These are phyloP conservation scores for Arctostaphylos glauca DNA, from an alignment of 148 eudicot genomes.

Conservation along the genomic window DNA sequence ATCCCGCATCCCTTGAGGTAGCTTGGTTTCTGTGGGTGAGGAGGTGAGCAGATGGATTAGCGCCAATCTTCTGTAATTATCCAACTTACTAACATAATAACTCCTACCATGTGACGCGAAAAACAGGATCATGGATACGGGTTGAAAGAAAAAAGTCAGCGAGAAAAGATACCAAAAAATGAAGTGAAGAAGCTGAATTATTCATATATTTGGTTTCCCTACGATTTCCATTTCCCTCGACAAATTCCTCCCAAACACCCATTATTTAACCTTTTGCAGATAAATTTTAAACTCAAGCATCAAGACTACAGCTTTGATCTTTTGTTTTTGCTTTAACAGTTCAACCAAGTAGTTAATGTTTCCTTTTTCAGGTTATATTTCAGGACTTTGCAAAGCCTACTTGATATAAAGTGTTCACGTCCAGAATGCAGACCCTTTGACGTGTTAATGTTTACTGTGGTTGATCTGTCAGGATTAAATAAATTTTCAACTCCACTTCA, in stretches of 20 bases:
- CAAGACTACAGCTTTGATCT: neutral
- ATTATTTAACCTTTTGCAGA: neutral
- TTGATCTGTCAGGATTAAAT: neutral
- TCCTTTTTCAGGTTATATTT: neutral
- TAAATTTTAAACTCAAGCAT: neutral
- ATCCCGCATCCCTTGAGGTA: neutral
- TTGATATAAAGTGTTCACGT: neutral
- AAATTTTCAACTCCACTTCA: neutral
- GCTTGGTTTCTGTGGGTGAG: neutral
- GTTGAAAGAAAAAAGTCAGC: neutral
- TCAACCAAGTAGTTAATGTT: neutral
- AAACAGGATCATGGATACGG: neutral
- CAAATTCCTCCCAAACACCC: neutral
- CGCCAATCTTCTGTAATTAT: neutral
- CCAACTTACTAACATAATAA: neutral
- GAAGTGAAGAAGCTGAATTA: too few relatives aligned
- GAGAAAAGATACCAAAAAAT: too few relatives aligned
- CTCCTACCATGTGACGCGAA: neutral
- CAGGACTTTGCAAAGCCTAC: neutral
- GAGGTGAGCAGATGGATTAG: neutral
- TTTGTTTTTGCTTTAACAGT: neutral
- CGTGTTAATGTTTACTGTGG: neutral
- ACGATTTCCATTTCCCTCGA: too few relatives aligned
- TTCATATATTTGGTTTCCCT: too few relatives aligned
- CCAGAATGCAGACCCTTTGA: neutral